Percentiles rank a stretch among this genome's conserved stretches.
Conservation (phyloP, 441 rosid genomes). For the Capsella rubella region DNA sequence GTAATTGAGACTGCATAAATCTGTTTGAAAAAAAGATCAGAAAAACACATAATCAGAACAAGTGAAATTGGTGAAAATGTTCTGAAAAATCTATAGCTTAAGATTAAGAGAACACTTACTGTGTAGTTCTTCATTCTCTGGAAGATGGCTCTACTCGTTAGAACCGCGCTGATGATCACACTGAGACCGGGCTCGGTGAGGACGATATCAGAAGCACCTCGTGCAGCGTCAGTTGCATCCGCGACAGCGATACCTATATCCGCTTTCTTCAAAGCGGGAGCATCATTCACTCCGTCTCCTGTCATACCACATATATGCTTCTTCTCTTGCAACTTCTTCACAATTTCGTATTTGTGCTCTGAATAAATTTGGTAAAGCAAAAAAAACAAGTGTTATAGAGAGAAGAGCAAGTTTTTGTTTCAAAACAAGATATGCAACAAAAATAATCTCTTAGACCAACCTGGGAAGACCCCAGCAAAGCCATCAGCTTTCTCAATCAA, state of each 20-base stretch:
- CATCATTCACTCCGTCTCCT: constrained; percentile 94
- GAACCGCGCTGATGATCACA: constrained; percentile 82
- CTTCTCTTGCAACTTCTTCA: constrained; percentile 83
- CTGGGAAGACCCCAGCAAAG: constrained; percentile 69
- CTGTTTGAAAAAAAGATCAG: constrained; percentile 50
- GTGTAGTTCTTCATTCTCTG: constrained; percentile 97
- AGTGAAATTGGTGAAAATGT: not conserved
- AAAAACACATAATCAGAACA: constrained; percentile 12
- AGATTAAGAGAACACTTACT: constrained; percentile 46
- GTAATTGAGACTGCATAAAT: constrained; percentile 94
- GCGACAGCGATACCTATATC: constrained; percentile 96
- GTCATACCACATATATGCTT: constrained; percentile 94
- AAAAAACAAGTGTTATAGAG: constrained; percentile 1
- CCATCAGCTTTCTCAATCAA: constrained; percentile 66
- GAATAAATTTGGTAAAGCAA: constrained; percentile 1
- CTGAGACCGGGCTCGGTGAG: constrained; percentile 93
- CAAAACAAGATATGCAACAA: not conserved
- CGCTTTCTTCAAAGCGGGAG: constrained; percentile 95
- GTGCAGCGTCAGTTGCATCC: constrained; percentile 92
- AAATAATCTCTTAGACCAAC: constrained; percentile 33
- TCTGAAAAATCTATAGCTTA: not conserved
- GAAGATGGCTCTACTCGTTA: constrained; percentile 86
- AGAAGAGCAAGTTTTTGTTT: not conserved
- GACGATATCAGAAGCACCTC: constrained; percentile 89
- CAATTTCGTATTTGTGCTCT: constrained; percentile 92